Conservation (phyloP, 2,329 filamentous ascomycete species). For the Daldinia sp. region DNA sequence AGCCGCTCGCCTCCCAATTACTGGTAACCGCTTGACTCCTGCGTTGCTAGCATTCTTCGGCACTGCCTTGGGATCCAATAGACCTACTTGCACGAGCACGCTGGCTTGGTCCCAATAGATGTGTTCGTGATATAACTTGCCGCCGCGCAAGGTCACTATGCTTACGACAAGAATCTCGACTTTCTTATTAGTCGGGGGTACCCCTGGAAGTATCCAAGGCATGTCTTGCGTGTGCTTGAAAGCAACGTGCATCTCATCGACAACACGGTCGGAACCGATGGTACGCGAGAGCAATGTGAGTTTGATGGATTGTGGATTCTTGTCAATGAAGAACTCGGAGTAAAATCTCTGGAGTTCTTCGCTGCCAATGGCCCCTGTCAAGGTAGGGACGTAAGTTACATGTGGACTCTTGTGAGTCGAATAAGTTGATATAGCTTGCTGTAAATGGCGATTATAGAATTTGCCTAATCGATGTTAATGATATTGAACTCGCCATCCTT, state of each 20-base stretch:
- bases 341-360: slow-evolving; percentile 72
- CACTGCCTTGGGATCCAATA: slow-evolving; percentile 60
- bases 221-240: slow-evolving; percentile 69
- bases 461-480: slow-evolving; percentile 52
- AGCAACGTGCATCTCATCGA: slow-evolving; percentile 71
- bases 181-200: slow-evolving; percentile 66
- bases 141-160: slow-evolving; percentile 73
- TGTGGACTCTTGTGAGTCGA: slow-evolving; percentile 73
- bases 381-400: slow-evolving; percentile 75
- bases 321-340: slow-evolving; percentile 71
- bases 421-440: slow-evolving; percentile 70
- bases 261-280: slow-evolving; percentile 72
- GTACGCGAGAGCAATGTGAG: slow-evolving; percentile 74
- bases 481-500: neutral
- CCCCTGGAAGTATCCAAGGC: slow-evolving; percentile 71
- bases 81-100: slow-evolving; percentile 70
- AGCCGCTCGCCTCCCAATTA: slow-evolving; percentile 57
- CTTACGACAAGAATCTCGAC: slow-evolving; percentile 71
- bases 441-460: slow-evolving; percentile 69
- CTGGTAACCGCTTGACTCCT: slow-evolving; percentile 55
- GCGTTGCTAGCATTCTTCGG: slow-evolving; percentile 52
- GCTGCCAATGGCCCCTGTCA: slow-evolving; percentile 73
- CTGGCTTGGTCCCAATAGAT: slow-evolving; percentile 77
- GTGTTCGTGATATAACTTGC: slow-evolving; percentile 74
- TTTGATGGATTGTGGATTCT: slow-evolving; percentile 69